Percentiles rank a stretch among this genome's conserved stretches.
Conservation (phyloP, 176 grass and related monocot genomes). For the Cocos nucifera region DNA sequence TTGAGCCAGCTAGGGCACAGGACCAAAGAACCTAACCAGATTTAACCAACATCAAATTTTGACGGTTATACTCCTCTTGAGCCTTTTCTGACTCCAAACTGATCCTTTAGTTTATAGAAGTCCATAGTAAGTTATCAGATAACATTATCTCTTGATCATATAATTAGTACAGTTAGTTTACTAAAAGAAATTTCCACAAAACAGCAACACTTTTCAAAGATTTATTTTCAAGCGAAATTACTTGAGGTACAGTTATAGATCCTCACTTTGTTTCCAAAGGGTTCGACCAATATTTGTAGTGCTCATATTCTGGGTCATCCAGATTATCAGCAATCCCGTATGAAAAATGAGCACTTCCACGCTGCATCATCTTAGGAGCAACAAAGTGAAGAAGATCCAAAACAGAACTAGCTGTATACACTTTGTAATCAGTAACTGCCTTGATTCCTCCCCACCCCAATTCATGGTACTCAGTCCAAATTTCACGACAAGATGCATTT, state of each 20-base stretch:
- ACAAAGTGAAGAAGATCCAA: slow-evolving; percentile 87
- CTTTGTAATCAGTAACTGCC: slow-evolving; percentile 86
- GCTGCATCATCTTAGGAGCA: slow-evolving; percentile 98
- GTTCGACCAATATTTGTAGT: slow-evolving; percentile 99
- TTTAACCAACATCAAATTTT: no score
- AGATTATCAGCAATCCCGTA: slow-evolving; percentile 91
- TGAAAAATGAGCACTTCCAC: slow-evolving; percentile 86
- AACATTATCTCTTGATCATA: no score
- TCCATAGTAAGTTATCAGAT: no score
- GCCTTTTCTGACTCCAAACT: no score
- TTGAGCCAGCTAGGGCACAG: no score
- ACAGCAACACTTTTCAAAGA: no score
- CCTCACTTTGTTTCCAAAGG: slow-evolving; percentile 96
- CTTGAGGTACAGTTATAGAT: neutral
- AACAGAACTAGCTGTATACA: slow-evolving; percentile 57
- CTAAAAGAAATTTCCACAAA: no score
- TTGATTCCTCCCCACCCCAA: slow-evolving; percentile 88
- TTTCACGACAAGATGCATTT: slow-evolving; percentile 73
- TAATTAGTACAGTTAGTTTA: no score
- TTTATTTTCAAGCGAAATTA: no score
- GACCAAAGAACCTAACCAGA: no score
- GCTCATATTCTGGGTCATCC: slow-evolving; percentile 70
- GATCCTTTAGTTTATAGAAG: no score
- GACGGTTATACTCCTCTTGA: no score
- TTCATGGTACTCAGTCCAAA: slow-evolving; percentile 98